Evolutionary conservation across 2,329 filamentous ascomycete species (phyloP), one percentile per base, ranked within the genome.

Genomic region (Pseudogymnoascus sp.): DNA sequence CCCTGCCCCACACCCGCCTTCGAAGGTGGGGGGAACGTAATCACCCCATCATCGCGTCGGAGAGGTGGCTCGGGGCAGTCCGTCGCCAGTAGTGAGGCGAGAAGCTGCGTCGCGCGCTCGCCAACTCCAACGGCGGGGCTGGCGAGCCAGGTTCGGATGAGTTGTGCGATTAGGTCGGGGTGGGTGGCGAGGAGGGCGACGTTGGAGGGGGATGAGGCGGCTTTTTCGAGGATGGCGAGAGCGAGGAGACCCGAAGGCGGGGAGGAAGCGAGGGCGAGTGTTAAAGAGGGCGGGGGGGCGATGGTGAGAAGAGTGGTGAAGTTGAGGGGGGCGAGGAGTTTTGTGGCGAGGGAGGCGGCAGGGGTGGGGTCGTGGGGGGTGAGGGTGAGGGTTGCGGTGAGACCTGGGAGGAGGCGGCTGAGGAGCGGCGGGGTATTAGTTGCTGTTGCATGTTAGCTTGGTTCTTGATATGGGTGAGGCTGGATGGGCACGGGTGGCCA

Each of bases 191-290:
- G 73, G 36, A 81, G 78, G 39, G 79, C 78, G 34, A 79, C 79
- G 61, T 85, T 81, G 61, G 76, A 72, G 11, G 82, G 78, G 3
- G 76, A 76, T 14, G 73, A 71, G 21, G 81, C 75, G 3, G 83
- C 84, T 69, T 87, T 87, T 65, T 81, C 76, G 28, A 87, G 70
- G 63, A 87, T 77, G 62, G 79, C 74, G 68, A 88, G 77, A 69
- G 80, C 84, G 23, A 88, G 80, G 14, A 85, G 75, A 70, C 85
- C 85, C 31, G 82, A 83, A 1, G 83, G 81, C 0, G 83, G 79
- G 0, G 83, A 77, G 1, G 84, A 85, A 57, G 73, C 73, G 14
- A 87, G 76, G 23, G 84, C 84, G 39, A 77, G 76, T 60, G 84
- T 74, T 3, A 87, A 72, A 13, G 80, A 76, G 5, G 80, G 77